Conservation (phyloP, 768 basidiomycete genomes). For the Pulveroboletus sp. region DNA sequence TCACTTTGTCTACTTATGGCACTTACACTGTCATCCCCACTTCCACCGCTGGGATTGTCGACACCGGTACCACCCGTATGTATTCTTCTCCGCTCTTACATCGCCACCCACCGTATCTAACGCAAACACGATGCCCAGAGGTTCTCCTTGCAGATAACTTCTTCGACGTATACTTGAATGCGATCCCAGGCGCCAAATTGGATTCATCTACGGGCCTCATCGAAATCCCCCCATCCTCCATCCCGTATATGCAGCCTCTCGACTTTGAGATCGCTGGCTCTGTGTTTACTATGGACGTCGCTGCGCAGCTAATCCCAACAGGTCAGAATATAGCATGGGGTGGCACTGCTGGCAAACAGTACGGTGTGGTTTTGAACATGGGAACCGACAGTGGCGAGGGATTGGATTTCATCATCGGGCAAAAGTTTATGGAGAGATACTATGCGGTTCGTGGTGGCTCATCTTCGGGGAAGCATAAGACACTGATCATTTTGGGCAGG, state of each 20-base stretch:
- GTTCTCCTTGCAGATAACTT: background rate
- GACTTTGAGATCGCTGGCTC: slow-evolving; percentile 3
- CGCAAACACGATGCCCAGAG: background rate
- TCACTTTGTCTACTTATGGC: background rate
- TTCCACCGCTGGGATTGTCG: background rate
- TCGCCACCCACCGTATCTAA: background rate
- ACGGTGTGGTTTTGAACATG: slow-evolving; percentile 7
- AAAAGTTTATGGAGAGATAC: slow-evolving; percentile 15
- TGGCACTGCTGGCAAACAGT: background rate
- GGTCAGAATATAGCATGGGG: slow-evolving; percentile 9
- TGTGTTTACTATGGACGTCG: slow-evolving; percentile 3
- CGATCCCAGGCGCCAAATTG: background rate
- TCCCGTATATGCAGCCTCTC: slow-evolving; percentile 7
- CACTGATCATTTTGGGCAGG: background rate
- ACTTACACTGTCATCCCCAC: background rate
- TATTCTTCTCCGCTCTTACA: background rate
- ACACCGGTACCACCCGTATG: background rate
- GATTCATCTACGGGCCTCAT: background rate
- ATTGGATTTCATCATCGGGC: slow-evolving; percentile 4
- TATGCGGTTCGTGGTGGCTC: slow-evolving; percentile 4
- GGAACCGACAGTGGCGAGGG: background rate
- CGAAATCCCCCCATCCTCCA: slow-evolving; percentile 6
- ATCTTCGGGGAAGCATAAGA: background rate
- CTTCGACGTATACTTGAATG: background rate
- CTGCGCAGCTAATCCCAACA: slow-evolving; percentile 9